Conservation (phyloP, 176 grass and related monocot species). For the Carex pumila region DNA sequence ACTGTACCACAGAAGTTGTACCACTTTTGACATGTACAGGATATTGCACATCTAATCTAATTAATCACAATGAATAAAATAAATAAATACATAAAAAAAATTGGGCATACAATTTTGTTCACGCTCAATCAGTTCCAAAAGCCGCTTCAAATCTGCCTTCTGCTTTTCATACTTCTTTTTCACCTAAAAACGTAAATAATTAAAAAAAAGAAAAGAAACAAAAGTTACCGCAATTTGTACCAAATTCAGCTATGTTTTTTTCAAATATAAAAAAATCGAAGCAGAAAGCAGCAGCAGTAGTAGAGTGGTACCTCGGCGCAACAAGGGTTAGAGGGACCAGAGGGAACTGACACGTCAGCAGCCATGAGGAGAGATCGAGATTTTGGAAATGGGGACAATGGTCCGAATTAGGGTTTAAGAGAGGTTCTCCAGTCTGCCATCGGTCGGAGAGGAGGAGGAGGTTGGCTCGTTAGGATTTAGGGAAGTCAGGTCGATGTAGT, state of each 20-base stretch:
- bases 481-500: neutral
- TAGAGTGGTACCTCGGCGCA: slow-evolving; percentile 44
- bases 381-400: neutral
- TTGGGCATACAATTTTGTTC: slow-evolving; percentile 34
- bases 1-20: neutral
- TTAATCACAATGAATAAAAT: neutral
- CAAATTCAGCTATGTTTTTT: neutral
- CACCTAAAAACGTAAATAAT: slow-evolving; percentile 34
- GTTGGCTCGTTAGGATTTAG: neutral
- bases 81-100: neutral
- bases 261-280: neutral
- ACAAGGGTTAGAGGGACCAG: slow-evolving; percentile 40
- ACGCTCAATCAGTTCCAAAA: slow-evolving; percentile 40
- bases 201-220: neutral
- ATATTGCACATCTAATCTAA: slow-evolving; percentile 7
- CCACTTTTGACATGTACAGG: neutral
- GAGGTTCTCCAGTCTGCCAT: slow-evolving; percentile 9
- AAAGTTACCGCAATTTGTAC: neutral
- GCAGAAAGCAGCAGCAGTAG: neutral
- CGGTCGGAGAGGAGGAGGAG: neutral
- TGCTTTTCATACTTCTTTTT: slow-evolving; percentile 53
- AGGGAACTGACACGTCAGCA: neutral
- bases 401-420: neutral
- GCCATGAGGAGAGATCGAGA: slow-evolving; percentile 16
- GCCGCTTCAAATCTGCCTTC: slow-evolving; percentile 48